Evolutionary conservation across 1,284 basidiomycete species (phyloP), one percentile per base, ranked within the genome.

Genomic region (Cryptococcus sp.): DNA sequence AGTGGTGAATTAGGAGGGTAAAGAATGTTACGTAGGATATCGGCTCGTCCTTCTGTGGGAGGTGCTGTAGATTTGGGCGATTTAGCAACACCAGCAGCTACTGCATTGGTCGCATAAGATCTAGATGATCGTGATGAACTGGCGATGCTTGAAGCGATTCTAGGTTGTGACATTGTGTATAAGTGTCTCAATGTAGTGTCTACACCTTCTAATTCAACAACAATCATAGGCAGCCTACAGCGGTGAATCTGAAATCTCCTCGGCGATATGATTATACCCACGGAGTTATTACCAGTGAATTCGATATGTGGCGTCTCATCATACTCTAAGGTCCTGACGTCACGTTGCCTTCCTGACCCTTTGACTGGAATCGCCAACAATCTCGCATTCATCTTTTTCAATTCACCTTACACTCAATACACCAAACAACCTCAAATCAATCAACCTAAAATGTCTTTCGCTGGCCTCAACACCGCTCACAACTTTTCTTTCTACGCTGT

Each of bases 11-110:
- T 87, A 53, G 82, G 79, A 1, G 90, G 90, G 76, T 92, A 93
- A 56, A 93, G 83, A 43, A 83, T 81, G 62, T 85, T 83, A 58
- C 88, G 86, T 63, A 94, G 84, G 61, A 83, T 81, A 55, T 89
- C 86, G 65, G 83, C 82, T 33, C 36, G 34, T 15, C 14, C 14
- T 23, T 53, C 52, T 34, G 45, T 46, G 2, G 10, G n/a, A 14
- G 43, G 43, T 11, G 43, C 43, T 32, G 42, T 31, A 14, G 49
- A 35, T 15, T 13, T 46, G 50, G n/a, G 43, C 4, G 23, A 15
- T 4, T 8, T 35, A 6, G 41, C 37, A 1, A 42, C 23, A 32
- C 10, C 7, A 2, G 10, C 13, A 3, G 41, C 5, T 11, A 31
- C n/a, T 36, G 31, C 50, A 7, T 46, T 46, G 44, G 44, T 14